Conservation (phyloP, 2,329 filamentous ascomycete genomes). For the Colletotrichum sp. region DNA sequence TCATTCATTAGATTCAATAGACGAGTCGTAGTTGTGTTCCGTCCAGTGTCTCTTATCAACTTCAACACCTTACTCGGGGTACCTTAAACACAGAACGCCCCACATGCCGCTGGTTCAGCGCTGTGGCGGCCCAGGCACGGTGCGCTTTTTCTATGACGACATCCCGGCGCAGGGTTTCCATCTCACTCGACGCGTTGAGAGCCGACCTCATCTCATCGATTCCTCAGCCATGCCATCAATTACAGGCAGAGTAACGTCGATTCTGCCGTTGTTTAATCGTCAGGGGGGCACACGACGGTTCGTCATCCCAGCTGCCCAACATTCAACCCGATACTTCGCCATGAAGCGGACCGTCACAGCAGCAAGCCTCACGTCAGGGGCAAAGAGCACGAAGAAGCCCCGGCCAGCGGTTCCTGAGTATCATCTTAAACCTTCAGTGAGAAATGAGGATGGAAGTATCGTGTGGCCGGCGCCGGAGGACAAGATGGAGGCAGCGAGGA, state of each 20-base stretch:
- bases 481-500: slow-evolving; percentile 60
- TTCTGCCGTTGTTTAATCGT: accelerated
- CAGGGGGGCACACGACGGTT: neutral
- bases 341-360: slow-evolving; percentile 9
- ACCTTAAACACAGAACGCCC: neutral
- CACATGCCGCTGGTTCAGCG: neutral
- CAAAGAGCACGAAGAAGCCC: neutral
- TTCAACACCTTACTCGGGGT: no score
- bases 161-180: neutral
- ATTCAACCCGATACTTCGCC: neutral
- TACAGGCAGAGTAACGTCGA: neutral
- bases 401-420: slow-evolving; percentile 43
- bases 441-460: slow-evolving; percentile 48
- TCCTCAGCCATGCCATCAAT: neutral
- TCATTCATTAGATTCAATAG: no score
- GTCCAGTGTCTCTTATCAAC: no score
- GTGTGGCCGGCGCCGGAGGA: slow-evolving; percentile 67
- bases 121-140: neutral
- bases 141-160: neutral
- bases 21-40: no score
- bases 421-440: slow-evolving; percentile 44
- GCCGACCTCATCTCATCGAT: neutral
- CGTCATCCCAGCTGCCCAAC: accelerated
- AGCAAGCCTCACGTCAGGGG: neutral
- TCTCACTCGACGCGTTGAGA: neutral